Conservation (phyloP, 2,329 filamentous ascomycete genomes). For the Decorospora gaudefroyi region DNA sequence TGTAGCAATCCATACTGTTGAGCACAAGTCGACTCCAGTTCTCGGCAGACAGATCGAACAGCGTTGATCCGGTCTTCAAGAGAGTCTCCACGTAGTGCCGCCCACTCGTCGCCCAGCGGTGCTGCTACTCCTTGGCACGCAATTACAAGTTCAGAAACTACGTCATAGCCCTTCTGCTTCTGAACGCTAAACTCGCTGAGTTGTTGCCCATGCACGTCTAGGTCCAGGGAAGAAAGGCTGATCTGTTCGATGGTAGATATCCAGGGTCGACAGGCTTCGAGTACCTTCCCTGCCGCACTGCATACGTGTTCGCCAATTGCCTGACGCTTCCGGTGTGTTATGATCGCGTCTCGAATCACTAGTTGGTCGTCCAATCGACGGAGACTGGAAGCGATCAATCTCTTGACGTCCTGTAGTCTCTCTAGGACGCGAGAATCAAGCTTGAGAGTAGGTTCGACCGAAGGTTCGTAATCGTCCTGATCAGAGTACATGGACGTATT, state of each 20-base stretch:
- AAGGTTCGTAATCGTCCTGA: slow-evolving; percentile 77
- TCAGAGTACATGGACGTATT: slow-evolving; percentile 72
- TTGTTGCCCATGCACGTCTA: slow-evolving; percentile 80
- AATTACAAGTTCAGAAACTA: slow-evolving; percentile 84
- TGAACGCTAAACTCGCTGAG: slow-evolving; percentile 84
- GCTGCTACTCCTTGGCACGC: slow-evolving; percentile 90
- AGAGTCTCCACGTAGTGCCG: slow-evolving; percentile 85
- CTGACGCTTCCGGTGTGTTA: slow-evolving; percentile 77
- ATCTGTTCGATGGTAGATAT: slow-evolving; percentile 89
- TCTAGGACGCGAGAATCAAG: slow-evolving; percentile 80
- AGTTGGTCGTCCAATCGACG: slow-evolving; percentile 86
- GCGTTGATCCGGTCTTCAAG: slow-evolving; percentile 83
- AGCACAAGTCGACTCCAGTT: slow-evolving; percentile 82
- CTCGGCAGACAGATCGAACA: slow-evolving; percentile 75
- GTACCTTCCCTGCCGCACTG: slow-evolving; percentile 73
- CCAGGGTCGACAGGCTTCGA: slow-evolving; percentile 90
- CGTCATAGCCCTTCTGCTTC: slow-evolving; percentile 93
- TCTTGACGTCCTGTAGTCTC: slow-evolving; percentile 81
- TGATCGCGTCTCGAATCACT: slow-evolving; percentile 74
- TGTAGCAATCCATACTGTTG: slow-evolving; percentile 88
- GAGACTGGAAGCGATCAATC: slow-evolving; percentile 82
- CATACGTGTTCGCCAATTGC: slow-evolving; percentile 82
- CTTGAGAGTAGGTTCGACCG: slow-evolving; percentile 70
- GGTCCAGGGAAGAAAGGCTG: slow-evolving; percentile 78
- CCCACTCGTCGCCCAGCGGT: slow-evolving; percentile 92